Evolutionary conservation across 78 protist genomes (phyloP).

Genomic region (Capsaspora owczarzaki): DNA sequence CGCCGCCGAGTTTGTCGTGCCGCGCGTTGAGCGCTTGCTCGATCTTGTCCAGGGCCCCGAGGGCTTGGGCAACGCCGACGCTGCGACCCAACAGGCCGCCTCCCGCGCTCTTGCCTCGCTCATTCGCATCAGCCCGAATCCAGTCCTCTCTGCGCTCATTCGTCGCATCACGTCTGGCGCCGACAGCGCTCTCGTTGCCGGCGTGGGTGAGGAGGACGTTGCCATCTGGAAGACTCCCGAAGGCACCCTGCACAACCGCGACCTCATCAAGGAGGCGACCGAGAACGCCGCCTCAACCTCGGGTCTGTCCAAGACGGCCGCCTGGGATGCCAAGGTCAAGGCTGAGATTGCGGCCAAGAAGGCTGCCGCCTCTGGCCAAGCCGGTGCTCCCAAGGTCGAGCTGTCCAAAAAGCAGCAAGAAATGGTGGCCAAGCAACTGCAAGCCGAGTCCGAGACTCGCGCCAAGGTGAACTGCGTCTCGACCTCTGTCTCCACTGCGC

Average conservation of each 20-base stretch:
- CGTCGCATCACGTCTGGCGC: not conserved
- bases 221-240: not conserved
- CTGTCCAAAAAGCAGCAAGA: not conserved
- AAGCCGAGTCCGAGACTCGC: not conserved
- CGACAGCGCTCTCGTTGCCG: not conserved
- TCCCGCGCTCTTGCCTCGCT: not conserved
- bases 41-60: not conserved
- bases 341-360: not conserved
- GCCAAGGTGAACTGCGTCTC: too few relatives aligned
- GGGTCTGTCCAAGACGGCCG: not conserved
- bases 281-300: not conserved
- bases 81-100: not conserved
- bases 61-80: not conserved
- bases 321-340: constrained; percentile 13
- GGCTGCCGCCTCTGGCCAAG: too few relatives aligned
- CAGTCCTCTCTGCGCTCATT: not conserved
- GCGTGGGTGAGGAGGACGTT: not conserved
- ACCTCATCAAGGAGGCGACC: not conserved
- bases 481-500: not conserved
- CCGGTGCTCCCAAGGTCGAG: not conserved
- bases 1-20: not conserved
- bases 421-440: not conserved
- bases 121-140: not conserved
- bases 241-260: not conserved
- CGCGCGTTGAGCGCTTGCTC: not conserved